Evolutionary conservation across 106 monocot species (phyloP).

Genomic region (Narthecium ossifragum): DNA sequence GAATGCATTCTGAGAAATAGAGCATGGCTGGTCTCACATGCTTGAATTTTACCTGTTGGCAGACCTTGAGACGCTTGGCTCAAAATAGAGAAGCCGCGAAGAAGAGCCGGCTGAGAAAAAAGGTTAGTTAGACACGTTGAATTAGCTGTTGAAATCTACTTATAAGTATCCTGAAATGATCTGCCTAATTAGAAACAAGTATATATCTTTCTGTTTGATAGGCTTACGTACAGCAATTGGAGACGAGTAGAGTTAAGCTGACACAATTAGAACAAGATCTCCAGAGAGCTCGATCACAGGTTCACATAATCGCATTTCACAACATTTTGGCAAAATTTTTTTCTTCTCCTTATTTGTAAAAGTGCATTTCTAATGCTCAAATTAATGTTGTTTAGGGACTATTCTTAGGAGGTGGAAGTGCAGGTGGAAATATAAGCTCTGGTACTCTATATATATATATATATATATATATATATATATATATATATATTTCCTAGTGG

Average conservation of each 20-base stretch:
- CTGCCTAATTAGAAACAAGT: background rate
- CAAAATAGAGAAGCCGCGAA: conserved; percentile 81
- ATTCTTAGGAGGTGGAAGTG: conserved; percentile 43
- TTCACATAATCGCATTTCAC: conserved; percentile 9
- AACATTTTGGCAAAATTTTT: no score
- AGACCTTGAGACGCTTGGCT: conserved; percentile 51
- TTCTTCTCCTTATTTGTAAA: no score
- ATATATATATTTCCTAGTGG: background rate
- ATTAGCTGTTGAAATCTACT: no score
- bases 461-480: no score
- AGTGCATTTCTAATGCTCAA: no score
- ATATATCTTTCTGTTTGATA: conserved; percentile 4
- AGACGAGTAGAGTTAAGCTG: conserved; percentile 60
- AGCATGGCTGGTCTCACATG: no score
- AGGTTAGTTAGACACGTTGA: conserved; percentile 27
- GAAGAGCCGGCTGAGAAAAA: conserved; percentile 80
- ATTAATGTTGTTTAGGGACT: conserved; percentile 56
- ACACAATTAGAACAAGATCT: conserved; percentile 77
- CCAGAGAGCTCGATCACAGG: conserved; percentile 68
- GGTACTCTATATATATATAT: conserved; percentile 42
- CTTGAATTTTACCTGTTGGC: no score
- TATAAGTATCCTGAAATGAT: background rate
- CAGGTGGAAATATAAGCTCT: conserved; percentile 54
- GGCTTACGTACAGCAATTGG: conserved; percentile 85
- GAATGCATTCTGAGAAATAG: no score